Conservation (phyloP, 768 basidiomycete genomes). For the Suillus luteus region DNA sequence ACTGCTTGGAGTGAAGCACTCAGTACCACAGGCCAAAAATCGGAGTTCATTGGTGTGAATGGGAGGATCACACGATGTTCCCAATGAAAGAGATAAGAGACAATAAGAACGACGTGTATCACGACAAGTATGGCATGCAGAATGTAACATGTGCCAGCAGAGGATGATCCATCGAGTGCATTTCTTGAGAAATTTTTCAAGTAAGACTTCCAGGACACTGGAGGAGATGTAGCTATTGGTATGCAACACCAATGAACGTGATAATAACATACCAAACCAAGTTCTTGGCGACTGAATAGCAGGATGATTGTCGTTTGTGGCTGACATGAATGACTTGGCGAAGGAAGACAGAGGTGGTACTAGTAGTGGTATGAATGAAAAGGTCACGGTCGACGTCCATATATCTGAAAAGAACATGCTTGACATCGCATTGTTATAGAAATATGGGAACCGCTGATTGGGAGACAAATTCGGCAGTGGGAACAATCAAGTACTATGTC, state of each 20-base stretch:
- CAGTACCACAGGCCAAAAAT: slow-evolving; percentile 8
- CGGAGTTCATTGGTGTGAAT: not conserved
- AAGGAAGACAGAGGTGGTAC: not conserved
- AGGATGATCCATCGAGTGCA: not conserved
- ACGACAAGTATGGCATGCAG: slow-evolving; percentile 14
- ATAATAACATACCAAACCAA: not conserved
- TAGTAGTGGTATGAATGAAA: not conserved
- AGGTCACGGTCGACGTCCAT: not conserved
- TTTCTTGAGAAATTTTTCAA: no score
- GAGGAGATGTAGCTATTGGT: not conserved
- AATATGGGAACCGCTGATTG: not conserved
- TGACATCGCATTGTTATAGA: not conserved
- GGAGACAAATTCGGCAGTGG: not conserved
- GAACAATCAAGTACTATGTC: not conserved
- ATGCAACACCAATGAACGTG: not conserved
- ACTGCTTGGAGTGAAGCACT: slow-evolving; percentile 10
- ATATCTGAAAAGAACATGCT: not conserved
- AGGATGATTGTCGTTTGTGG: not conserved
- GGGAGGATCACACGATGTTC: not conserved
- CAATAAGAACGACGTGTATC: slow-evolving; percentile 11
- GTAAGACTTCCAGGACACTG: not conserved
- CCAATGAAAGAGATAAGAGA: not conserved
- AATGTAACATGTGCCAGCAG: not conserved
- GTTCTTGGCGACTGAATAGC: not conserved
- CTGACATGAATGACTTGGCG: not conserved